Conservation (phyloP, 106 monocot species). For the Triglochin maritima region DNA sequence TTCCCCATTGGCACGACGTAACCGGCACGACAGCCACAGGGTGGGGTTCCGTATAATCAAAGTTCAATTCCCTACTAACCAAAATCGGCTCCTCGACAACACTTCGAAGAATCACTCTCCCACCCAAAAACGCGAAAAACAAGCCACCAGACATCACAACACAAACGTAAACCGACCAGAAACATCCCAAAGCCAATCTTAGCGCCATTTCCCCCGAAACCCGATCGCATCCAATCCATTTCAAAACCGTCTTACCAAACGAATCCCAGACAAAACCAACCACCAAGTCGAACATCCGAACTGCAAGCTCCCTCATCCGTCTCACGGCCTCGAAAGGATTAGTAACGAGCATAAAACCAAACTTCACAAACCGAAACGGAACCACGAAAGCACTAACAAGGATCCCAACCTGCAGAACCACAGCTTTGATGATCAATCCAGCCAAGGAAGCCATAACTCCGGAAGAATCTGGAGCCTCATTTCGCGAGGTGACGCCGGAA, state of each 20-base stretch:
- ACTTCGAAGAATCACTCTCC: conserved; percentile 28
- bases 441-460: conserved; percentile 22
- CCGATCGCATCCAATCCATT: conserved; percentile 9
- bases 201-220: conserved; percentile 21
- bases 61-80: conserved; percentile 42
- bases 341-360: conserved; percentile 26
- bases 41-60: conserved; percentile 77
- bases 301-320: conserved; percentile 2
- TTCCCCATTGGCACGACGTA: conserved; percentile 7
- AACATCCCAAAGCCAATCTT: conserved; percentile 37
- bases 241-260: conserved; percentile 3
- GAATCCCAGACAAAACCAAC: conserved; percentile 9
- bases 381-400: conserved; percentile 26
- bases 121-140: conserved; percentile 36
- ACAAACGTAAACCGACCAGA: conserved; percentile 63
- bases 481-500: neutral
- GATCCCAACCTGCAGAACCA: conserved; percentile 49
- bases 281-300: conserved; percentile 11
- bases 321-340: conserved; percentile 50
- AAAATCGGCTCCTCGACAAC: conserved; percentile 59
- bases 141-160: conserved; percentile 38
- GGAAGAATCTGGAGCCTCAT: neutral
- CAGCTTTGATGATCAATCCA: conserved; percentile 42
- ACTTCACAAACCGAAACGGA: conserved; percentile 40
- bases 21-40: conserved; percentile 62